Conservation (phyloP, 2,329 filamentous ascomycete genomes). For the Sordariomycetes sp. region DNA sequence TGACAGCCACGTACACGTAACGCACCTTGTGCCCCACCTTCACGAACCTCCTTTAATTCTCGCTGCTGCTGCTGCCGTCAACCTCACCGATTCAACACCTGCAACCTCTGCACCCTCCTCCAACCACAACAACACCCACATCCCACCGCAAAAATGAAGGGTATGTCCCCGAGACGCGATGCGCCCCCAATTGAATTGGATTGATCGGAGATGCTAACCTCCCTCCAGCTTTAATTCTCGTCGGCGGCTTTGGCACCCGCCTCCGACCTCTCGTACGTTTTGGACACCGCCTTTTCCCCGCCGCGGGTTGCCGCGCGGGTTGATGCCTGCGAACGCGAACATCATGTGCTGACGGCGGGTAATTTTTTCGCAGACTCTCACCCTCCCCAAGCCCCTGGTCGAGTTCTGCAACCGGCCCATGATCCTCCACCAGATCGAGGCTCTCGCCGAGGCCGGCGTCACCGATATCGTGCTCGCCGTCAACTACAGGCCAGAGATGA, state of each 20-base stretch:
- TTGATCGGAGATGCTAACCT: constrained; percentile 10
- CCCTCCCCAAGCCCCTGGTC: constrained; percentile 92
- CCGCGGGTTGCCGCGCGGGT: too few species aligned
- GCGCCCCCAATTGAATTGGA: not conserved
- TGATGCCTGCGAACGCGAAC: not conserved
- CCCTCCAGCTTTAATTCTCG: constrained; percentile 81
- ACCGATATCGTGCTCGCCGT: constrained; percentile 97
- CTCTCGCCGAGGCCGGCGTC: constrained; percentile 83
- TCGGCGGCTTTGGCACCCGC: constrained; percentile 97
- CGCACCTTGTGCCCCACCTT: not conserved
- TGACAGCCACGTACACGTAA: not conserved
- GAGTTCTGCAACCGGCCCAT: constrained; percentile 97
- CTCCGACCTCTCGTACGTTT: constrained; percentile 79
- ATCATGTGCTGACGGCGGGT: not conserved
- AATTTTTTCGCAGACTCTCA: constrained; percentile 66
- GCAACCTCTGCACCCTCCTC: not conserved
- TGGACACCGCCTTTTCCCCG: constrained; percentile 2
- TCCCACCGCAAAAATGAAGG: constrained; percentile 22
- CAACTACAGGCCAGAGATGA: constrained; percentile 97
- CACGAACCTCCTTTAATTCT: not conserved
- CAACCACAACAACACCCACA: not conserved
- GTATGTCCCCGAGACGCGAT: constrained; percentile 10
- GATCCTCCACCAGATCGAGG: constrained; percentile 97
- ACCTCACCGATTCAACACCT: not conserved
- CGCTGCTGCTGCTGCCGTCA: not conserved